Base-by-base conservation (phyloP, 345 rosid genomes). In the Populus euphratica region DNA sequence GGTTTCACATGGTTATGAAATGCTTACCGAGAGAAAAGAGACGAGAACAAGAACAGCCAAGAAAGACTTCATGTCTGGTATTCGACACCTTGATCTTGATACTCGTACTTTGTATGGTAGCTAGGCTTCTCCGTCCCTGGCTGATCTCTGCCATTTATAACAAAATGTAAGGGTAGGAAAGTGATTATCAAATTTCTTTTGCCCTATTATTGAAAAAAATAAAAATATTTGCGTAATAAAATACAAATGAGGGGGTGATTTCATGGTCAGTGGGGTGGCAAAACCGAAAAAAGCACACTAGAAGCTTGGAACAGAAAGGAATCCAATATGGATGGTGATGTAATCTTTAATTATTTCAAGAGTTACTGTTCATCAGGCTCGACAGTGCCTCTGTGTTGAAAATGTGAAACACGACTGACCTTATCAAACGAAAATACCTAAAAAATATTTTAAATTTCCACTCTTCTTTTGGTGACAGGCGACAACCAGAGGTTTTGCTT, bases 11-110 rank as follows among this genome's bases (percentile, higher is more conserved):
- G 18, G 20, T 1, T 38, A 21, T 33, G 31, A 78, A 47, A 61
- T 63, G 68, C 85, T 79, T 80, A 88, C 90, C 82, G 70, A 39
- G 69, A 86, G 75, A 69, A 86, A 66, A 72, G 75, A 83, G 73
- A 80, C 54, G 78, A 79, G 25, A 68, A 75, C 41, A 39, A 83
- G 43, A 56, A 81, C 71, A 39, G 78, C 73, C 14, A 76, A 27
- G 54, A 52, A 54, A 69, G 67, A 70, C 86, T 81, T 86, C 89
- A 84, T 88, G 68, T 43, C 67, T 33, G 20, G 44, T 64, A 65
- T 6, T 31, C 43, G 17, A 2, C 31, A 10, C 17, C 9, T 13
- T 33, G 8, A 10, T 38, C 43, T 68, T 39, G 64, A 54, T 35
- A 1, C 43, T 16, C 11, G 16, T 61, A 33, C 39, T 52, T 18